Evolutionary conservation across 441 rosid genomes (phyloP), one percentile per base, ranked within the genome.

Genomic region (Jatropha podagrica): DNA sequence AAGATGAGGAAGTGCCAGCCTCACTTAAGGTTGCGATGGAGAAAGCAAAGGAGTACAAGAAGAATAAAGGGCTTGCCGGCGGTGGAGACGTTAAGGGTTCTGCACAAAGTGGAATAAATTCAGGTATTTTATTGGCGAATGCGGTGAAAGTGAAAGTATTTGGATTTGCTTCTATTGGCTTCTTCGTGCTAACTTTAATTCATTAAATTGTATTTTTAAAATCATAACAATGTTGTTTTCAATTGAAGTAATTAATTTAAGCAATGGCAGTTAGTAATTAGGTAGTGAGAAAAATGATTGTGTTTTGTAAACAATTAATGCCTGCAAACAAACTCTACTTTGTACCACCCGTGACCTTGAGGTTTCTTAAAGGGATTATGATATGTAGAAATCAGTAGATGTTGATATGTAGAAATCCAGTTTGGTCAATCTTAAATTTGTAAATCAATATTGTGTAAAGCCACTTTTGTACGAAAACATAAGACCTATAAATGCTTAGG

Each of bases 1-100:
- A 68, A 10, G 81, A 67, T 12, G 10, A 77, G n/a, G 69, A 63
- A 74, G 73, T 83, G 58, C 80, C 85, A 18, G 82, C 62, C 71
- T 15, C 84, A 3, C 83, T 81, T 60, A 80, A 76, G 86, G 82
- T 69, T 79, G 83, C 87, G 13, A 64, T 78, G 86, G 90, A 81
- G 78, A 87, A 86, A 44, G 85, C 84, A 0, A 80, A 69, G 68
- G 84, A 80, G 65, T 86, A 84, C 76, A 82, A 70, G 81, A 85
- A 79, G 68, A 78, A 76, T 20, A 73, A 78, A 81, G 86, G 65
- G 52, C 42, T 74, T 65, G 71, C n/a, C 20, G 56, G 26, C 6
- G 78, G 55, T 4, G 71, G 38, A 5, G 77, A 65, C 6, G 68
- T 60, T 44, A 63, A 78, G 65, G 65, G 72, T 72, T 81, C 42